Evolutionary conservation across 1,284 basidiomycete genomes (phyloP), one percentile per base, ranked within the genome.

Genomic region (Puccinia horiana): DNA sequence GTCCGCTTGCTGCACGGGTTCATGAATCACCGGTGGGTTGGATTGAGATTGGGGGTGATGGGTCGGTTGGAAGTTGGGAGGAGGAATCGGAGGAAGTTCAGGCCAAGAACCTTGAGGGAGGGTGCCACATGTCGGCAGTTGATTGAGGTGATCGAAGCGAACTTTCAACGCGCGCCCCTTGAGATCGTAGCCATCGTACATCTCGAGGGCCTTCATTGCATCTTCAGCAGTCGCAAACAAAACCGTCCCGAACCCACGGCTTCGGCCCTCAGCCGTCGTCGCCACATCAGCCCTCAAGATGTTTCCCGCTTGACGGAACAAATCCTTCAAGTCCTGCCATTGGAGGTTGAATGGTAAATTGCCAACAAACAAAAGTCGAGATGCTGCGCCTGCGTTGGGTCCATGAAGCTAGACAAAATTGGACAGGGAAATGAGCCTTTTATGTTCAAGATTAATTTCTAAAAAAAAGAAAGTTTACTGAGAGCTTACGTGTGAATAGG

Each of bases 271-370:
- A 1, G 93, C 93, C 0, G 94, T 94, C 0, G 97, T 90, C 18
- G 93, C 93, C 75, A 97, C 94, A 86, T 98, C 96, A 9, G 96
- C 96, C 49, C 96, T 92, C 29, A 98, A 90, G 79, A 99, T 95
- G 0, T 95, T 96, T 70, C 96, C 96, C 0, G 95, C 93, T 84
- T 94, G 93, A 74, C 96, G 92, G 87, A 98, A 98, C 73, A 98
- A 91, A 87, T 98, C 96, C 86, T 99, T 98, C 84, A 99, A 91
- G 88, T 99, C 96, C 88, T 98, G 95, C 95, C 95, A 98, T 84
- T 94, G 91, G 42, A 95, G 94, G 84, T 94, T 90, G 88, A 95
- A 95, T 0, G 95, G 94, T 23, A 97, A 90, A 93, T 95, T 87
- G 42, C 63, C 65, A 37, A 79, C 65, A 29, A 69, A 79, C 49